These are phyloP conservation scores for Boletus smithii DNA, from an alignment of 1,284 basidiomycete species.

Conservation along the genomic window DNA sequence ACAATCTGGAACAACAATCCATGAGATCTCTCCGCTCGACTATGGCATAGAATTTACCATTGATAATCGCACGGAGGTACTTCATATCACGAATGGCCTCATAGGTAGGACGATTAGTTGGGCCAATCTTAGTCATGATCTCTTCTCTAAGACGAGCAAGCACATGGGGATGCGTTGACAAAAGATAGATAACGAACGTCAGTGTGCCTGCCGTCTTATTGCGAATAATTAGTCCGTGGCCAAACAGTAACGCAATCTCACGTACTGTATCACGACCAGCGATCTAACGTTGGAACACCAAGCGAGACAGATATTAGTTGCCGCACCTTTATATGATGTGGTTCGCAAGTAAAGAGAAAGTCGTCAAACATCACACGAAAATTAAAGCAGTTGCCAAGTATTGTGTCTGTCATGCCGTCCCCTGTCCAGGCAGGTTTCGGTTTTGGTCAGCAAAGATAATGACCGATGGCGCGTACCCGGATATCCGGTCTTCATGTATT, in stretches of 20 bases:
- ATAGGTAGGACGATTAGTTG: constrained; percentile 39
- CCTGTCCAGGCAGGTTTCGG: constrained; percentile 10
- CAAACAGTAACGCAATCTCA: neutral
- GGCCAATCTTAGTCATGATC: constrained; percentile 43
- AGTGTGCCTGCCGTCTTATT: constrained; percentile 44
- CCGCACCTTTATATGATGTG: constrained; percentile 23
- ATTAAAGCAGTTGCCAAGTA: constrained; percentile 18
- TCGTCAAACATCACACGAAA: constrained; percentile 24
- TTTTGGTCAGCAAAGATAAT: neutral
- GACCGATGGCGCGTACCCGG: constrained; percentile 19
- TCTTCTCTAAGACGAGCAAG: constrained; percentile 46
- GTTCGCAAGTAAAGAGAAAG: constrained; percentile 25
- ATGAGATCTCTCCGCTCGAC: neutral
- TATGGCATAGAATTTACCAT: constrained; percentile 33
- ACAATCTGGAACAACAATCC: constrained; percentile 40
- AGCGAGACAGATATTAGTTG: neutral
- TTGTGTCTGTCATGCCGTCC: constrained; percentile 14
- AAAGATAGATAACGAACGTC: constrained; percentile 50
- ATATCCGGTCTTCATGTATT: constrained; percentile 20
- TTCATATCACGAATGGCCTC: constrained; percentile 48
- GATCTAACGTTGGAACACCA: constrained; percentile 34
- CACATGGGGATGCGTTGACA: constrained; percentile 47
- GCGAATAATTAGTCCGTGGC: neutral
- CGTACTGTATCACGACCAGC: constrained; percentile 48
- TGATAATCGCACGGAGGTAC: constrained; percentile 49